Base-by-base conservation (phyloP, 1,139 yeast species). In the Scheffersomyces lignicola region DNA sequence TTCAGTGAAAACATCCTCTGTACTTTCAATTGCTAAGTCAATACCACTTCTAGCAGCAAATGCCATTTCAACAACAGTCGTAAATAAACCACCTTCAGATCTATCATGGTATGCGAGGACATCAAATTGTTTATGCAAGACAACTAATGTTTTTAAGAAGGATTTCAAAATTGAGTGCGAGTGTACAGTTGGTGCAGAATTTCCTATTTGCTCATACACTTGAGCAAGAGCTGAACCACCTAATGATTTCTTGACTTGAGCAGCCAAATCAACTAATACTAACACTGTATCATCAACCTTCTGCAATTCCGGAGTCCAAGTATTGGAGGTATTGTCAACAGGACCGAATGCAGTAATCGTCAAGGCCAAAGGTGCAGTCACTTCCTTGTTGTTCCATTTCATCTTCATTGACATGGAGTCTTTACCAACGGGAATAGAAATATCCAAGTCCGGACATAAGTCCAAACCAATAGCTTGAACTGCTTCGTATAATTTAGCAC, bases 361-460 rank as follows among this genome's bases (percentile, higher is more conserved):
- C 50, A 90, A 77, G n/a, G 97, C 83, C 55, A 94, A 71, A 33
- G 99, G 99, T 20, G 97, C 89, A 44, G 95, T 83, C 28, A 94
- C 97, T 62, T 88, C 95, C 54, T 83, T 86, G 46, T 81, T 78
- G 40, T 78, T 92, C 98, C 98, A 94, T 56, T 85, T 83, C 98
- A 94, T 94, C 68, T 89, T 89, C 98, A 94, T 90, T 18, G 97
- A 90, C 97, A 92, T 89, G 33, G 97, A 90, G 62, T 94, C 99
- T 68, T 94, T 94, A 51, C 99, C 99, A 28, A 94, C 98, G 11
- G 99, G 99, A 40, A 94, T 89, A 16, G 95, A 73, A 44, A 94
- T 67, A 31, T 95, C 97, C 45, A 94, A 75, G 40, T 78, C 92
- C 22, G 98, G 97, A 65, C 98, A 94, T 52, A 94, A 74, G 48